Evolutionary conservation across 768 basidiomycete species (phyloP), one percentile per base, ranked within the genome.

Genomic region (Lentinula boryana): DNA sequence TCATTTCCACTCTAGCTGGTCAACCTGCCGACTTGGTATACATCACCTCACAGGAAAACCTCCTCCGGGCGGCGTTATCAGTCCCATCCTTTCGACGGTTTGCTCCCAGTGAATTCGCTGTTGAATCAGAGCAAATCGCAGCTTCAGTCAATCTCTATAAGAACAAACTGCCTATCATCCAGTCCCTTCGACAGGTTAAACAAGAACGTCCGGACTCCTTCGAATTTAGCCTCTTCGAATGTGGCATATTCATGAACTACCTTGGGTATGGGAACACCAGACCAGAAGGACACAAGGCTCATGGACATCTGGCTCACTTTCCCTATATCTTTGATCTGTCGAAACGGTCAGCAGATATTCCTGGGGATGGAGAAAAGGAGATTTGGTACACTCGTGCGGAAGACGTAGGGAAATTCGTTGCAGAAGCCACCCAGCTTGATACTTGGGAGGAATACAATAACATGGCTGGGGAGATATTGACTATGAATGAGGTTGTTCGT

Each of bases 231-330:
- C 16, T 33, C 7, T n/a, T 60, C 15, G 40, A 41, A 12, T 50
- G 58, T 18, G 58, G 58, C n/a, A 27, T 51, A 8, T 60, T 60
- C 36, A 40, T 52, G 46, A 60, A 60, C 40, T 60, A 60, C 27
- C 50, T 60, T 32, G 58, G 33, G 1, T 51, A 15, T 27, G 58
- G 58, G 10, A 60, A 52, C 16, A 27, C 49, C 23, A 60, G 52
- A 49, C 36, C 48, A 6, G 58, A 52, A 2, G 58, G 58, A 15
- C n/a, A 58, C 31, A 49, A 58, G 36, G 57, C 57, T 4, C 32
- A 18, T 8, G 58, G 58, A 3, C 50, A 60, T 52, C 27, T 60
- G 33, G 50, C 33, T 2, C 36, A 4, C 16, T 51, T 60, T 15
- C 58, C 58, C 5, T 52, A 18, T 13, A 38, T 60, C 18, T 60